phyloP scores from a whole-genome alignment of 1,284 basidiomycete genomes.

The Jaminaea rosea region DNA sequence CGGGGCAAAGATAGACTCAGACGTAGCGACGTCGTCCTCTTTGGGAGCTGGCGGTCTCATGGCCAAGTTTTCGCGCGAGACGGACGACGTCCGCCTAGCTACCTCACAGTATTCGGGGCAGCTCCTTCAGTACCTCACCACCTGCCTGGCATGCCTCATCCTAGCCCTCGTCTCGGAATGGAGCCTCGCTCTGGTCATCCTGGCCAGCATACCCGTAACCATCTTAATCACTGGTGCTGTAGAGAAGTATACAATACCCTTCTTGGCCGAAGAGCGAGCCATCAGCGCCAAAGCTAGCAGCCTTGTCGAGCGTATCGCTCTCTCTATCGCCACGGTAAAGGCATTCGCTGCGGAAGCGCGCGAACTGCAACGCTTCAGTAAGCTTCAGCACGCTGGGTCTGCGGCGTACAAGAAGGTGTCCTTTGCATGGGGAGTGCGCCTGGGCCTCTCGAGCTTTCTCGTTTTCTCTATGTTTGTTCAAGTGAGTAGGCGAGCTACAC shows the following conservation, averaged over 20 bases:
- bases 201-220: slow-evolving; percentile 78
- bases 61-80: slow-evolving; percentile 86
- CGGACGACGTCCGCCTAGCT: slow-evolving; percentile 81
- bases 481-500: too few species aligned
- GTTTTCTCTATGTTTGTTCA: slow-evolving; percentile 16
- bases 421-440: slow-evolving; percentile 64
- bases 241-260: slow-evolving; percentile 55
- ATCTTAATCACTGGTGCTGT: slow-evolving; percentile 63
- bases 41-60: slow-evolving; percentile 79
- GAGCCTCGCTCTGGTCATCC: slow-evolving; percentile 78
- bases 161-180: slow-evolving; percentile 75
- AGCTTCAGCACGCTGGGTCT: slow-evolving; percentile 53
- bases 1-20: slow-evolving; percentile 14
- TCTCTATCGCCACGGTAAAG: slow-evolving; percentile 83
- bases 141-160: slow-evolving; percentile 66
- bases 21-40: background rate
- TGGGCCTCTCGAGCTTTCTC: slow-evolving; percentile 49
- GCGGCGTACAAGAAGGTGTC: slow-evolving; percentile 53
- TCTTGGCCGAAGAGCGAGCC: slow-evolving; percentile 61
- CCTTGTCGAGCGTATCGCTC: slow-evolving; percentile 66
- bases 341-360: slow-evolving; percentile 75
- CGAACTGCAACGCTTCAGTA: slow-evolving; percentile 56
- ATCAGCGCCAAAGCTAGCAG: slow-evolving; percentile 65
- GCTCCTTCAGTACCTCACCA: slow-evolving; percentile 69
- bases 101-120: slow-evolving; percentile 68